Percentiles rank a stretch among this genome's conserved stretches.
These are phyloP conservation scores for Ilex asprella DNA, from an alignment of 257 asterid species.

Conservation along the genomic window DNA sequence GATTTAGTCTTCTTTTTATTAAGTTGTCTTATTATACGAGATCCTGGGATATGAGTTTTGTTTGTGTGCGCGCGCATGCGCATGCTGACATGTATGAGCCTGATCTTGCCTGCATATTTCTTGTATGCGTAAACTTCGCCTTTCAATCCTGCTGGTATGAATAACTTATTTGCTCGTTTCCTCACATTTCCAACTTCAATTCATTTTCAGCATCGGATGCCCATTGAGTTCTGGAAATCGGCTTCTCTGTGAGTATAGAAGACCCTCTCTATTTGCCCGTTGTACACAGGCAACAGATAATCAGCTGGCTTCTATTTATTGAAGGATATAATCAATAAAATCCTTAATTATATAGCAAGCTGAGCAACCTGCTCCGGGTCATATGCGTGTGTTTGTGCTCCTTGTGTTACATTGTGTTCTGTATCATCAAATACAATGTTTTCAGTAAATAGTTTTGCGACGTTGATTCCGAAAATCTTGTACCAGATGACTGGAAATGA, in stretches of 20 bases:
- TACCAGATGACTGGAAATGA: too few relatives aligned
- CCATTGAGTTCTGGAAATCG: slow-evolving; percentile 60
- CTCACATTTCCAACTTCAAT: not conserved
- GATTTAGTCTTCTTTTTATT: not conserved
- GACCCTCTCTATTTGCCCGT: too few relatives aligned
- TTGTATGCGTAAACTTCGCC: not conserved
- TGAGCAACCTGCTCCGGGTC: too few relatives aligned
- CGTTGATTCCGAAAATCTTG: too few relatives aligned
- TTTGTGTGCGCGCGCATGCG: not conserved
- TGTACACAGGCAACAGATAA: too few relatives aligned
- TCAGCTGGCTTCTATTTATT: too few relatives aligned
- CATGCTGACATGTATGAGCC: not conserved
- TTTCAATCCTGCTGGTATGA: not conserved
- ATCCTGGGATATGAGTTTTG: not conserved
- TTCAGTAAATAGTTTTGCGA: too few relatives aligned
- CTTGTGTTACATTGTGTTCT: too few relatives aligned
- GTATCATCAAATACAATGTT: too few relatives aligned
- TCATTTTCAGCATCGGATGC: slow-evolving; percentile 62
- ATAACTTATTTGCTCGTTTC: not conserved
- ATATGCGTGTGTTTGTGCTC: too few relatives aligned
- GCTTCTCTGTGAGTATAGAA: slow-evolving; percentile 22
- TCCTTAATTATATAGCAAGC: too few relatives aligned
- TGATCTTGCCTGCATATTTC: not conserved
- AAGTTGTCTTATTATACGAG: not conserved
- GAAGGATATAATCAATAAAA: too few relatives aligned